Base-by-base conservation (phyloP, 2,329 filamentous ascomycete species). In the Fusarium austroafricanum region DNA sequence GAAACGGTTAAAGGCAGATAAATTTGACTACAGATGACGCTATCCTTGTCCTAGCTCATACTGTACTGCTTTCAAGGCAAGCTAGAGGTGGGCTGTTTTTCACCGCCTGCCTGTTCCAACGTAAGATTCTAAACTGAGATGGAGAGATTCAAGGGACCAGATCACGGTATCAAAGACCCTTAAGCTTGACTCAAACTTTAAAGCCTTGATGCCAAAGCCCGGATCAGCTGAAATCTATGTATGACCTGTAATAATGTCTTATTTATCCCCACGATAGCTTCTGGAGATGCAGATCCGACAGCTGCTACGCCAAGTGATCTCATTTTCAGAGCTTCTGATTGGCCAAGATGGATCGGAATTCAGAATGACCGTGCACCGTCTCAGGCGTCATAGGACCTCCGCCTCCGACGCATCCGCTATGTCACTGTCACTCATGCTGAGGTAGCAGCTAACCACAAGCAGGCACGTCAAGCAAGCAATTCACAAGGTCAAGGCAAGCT, bases 361-460 rank as follows among this genome's bases (percentile, higher is more conserved):
- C 47, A 12, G 17, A 57, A 59, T n/a, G 39, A 58, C 59, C 57
- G 68, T 29, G 37, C 50, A 54, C 66, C 61, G 59, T 54, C 49
- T 51, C 38, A 31, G 60, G 55, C 67, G 72, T 74, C 68, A 73
- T 72, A 70, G 53, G 57, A 68, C 51, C 43, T 67, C 44, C 52
- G n/a, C 43, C 61, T 55, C 71, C 71, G 70, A 65, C 29, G 44
- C 56, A 68, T 72, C 71, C 71, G 67, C 56, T 60, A 74, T 73
- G 70, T 69, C 70, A 73, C 61, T 73, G 70, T 69, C 70, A 73
- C 61, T 42, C 33, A 31, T 35, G 21, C 21, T 23, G 21, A 6
- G 15, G 21, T 43, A 56, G 55, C 62, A 68, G 47, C 60, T 61
- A 63, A 39, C 60, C 29, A 62, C 58, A 45, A 38, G 15, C 29